These are phyloP conservation scores for Scutellaria galericulata DNA, from an alignment of 257 asterid genomes.

Conservation along the genomic window DNA sequence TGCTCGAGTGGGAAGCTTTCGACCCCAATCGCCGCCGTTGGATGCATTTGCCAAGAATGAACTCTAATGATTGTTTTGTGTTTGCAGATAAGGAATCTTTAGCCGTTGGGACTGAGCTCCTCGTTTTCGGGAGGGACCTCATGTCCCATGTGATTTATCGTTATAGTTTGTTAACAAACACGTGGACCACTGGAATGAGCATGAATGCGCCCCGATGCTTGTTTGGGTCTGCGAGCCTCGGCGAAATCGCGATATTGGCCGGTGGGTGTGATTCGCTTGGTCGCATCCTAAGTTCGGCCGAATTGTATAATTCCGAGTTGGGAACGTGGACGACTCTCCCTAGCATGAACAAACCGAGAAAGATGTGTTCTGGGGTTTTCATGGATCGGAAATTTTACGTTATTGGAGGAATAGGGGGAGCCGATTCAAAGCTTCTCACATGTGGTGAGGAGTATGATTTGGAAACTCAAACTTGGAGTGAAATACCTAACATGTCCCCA, in stretches of 20 bases:
- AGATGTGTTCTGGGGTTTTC: constrained; percentile 89
- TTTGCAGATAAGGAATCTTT: constrained; percentile 87
- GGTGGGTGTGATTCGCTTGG: constrained; percentile 77
- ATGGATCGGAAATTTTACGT: constrained; percentile 78
- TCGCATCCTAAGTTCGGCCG: constrained; percentile 57
- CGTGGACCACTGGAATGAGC: constrained; percentile 58
- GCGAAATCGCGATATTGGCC: constrained; percentile 82
- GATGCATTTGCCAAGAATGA: constrained; percentile 72
- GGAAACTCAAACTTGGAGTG: constrained; percentile 67
- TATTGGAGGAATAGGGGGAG: constrained; percentile 66
- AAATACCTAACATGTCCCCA: constrained; percentile 84
- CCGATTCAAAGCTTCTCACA: constrained; percentile 39
- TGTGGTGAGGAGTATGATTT: constrained; percentile 58
- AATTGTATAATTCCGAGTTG: constrained; percentile 56
- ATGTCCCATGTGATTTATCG: constrained; percentile 76
- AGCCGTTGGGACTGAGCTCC: constrained; percentile 95
- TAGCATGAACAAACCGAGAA: constrained; percentile 72
- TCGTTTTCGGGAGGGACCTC: constrained; percentile 83
- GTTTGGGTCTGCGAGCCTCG: constrained; percentile 90
- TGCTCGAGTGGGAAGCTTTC: constrained; percentile 71
- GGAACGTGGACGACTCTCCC: constrained; percentile 69
- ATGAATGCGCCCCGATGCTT: constrained; percentile 60
- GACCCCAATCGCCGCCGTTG: constrained; percentile 58
- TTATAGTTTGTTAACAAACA: constrained; percentile 69
- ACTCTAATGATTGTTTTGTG: constrained; percentile 65